A percentile compares a stretch with the other conserved stretches of the same genome.
These are phyloP conservation scores for Colletotrichum zoysiae DNA, from an alignment of 2,329 filamentous ascomycete genomes.

Conservation along the genomic window DNA sequence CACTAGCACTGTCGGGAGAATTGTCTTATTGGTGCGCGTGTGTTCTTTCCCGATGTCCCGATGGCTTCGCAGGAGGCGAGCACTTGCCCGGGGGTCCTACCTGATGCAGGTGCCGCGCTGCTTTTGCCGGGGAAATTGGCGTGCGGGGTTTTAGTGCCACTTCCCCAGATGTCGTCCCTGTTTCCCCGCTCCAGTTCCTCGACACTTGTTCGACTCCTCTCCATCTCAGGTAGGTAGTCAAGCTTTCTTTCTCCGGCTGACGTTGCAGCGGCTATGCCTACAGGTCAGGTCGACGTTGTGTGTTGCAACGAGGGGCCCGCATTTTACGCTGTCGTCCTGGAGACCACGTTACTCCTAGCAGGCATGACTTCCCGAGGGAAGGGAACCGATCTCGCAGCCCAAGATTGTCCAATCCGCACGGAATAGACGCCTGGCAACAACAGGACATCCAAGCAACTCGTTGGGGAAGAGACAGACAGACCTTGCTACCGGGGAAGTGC, in stretches of 20 bases:
- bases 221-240: background rate
- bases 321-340: no score
- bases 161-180: slow-evolving; percentile 41
- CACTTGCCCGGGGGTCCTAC: slow-evolving; percentile 11
- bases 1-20: slow-evolving; percentile 20
- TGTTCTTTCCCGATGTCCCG: slow-evolving; percentile 15
- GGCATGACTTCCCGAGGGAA: no score
- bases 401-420: background rate
- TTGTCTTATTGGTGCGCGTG: slow-evolving; percentile 36
- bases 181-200: slow-evolving; percentile 29
- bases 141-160: slow-evolving; percentile 41
- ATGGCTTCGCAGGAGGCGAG: background rate
- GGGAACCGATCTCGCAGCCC: no score
- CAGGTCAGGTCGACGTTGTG: background rate
- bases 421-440: background rate
- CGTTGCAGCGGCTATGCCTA: slow-evolving; percentile 9
- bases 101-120: slow-evolving; percentile 21
- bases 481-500: background rate
- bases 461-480: slow-evolving; percentile 3
- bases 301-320: background rate
- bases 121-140: slow-evolving; percentile 31
- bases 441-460: background rate
- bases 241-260: slow-evolving; percentile 28
- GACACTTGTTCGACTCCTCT: background rate
- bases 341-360: background rate